phyloP scores from a whole-genome alignment of 2,329 filamentous ascomycete species.

The Xylariaceae sp. region DNA sequence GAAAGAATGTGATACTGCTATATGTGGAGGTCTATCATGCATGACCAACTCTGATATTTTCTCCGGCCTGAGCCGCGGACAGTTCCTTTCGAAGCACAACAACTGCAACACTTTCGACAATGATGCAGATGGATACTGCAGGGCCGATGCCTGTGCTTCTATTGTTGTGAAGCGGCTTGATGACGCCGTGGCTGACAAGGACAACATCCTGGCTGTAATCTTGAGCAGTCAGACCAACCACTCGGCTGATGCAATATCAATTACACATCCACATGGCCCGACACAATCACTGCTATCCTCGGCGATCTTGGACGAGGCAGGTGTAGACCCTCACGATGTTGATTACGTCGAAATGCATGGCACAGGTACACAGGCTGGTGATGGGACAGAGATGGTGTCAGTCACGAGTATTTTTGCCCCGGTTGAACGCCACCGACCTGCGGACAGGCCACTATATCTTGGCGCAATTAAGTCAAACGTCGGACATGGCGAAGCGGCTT shows the following conservation, averaged over 20 bases:
- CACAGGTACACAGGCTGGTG: constrained; percentile 81
- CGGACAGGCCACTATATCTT: constrained; percentile 53
- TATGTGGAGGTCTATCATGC: constrained; percentile 74
- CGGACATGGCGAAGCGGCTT: constrained; percentile 59
- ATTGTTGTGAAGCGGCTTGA: constrained; percentile 76
- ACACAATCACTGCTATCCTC: constrained; percentile 70
- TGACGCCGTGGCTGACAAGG: constrained; percentile 72
- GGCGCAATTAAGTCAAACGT: constrained; percentile 63
- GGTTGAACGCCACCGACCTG: constrained; percentile 41
- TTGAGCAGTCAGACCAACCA: constrained; percentile 75
- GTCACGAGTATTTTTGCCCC: constrained; percentile 57
- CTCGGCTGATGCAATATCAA: constrained; percentile 75
- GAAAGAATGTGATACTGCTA: constrained; percentile 75
- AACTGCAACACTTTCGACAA: constrained; percentile 80
- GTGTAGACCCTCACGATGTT: constrained; percentile 71
- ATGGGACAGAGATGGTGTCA: constrained; percentile 76
- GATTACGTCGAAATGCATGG: constrained; percentile 88
- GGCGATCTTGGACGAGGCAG: constrained; percentile 66
- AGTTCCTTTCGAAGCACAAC: constrained; percentile 73
- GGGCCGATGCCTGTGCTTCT: constrained; percentile 70
- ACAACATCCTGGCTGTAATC: constrained; percentile 74
- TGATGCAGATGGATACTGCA: constrained; percentile 76
- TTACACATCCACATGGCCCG: constrained; percentile 76
- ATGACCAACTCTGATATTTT: constrained; percentile 80
- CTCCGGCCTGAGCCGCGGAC: constrained; percentile 68